Evolutionary conservation across 306 rosid species (phyloP).

Genomic region (Hylodesmum podocarpum): DNA sequence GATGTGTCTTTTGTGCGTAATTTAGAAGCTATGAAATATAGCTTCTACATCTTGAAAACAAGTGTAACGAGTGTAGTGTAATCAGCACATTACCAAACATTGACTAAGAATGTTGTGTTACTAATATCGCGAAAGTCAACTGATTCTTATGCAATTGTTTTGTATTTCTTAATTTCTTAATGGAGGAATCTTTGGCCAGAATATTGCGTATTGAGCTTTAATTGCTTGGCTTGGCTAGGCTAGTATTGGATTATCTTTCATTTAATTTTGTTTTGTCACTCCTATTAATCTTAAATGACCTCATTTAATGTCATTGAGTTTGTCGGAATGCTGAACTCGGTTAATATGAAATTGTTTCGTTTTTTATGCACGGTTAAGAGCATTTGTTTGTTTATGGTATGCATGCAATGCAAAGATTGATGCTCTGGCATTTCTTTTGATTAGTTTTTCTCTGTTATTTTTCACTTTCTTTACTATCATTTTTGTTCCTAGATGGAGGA

Average conservation of each 20-base stretch:
- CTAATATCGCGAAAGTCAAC: not conserved
- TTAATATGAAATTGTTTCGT: not conserved
- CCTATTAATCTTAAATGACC: not conserved
- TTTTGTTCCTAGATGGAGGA: conserved; percentile 78
- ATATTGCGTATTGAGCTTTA: not conserved
- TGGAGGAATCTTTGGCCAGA: not conserved
- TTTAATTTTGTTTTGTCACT: not conserved
- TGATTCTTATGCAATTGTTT: not conserved
- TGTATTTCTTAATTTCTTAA: not conserved
- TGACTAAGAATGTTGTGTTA: not conserved
- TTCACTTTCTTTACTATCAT: not conserved
- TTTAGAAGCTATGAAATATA: not conserved
- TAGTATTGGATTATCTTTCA: not conserved
- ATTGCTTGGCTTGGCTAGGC: not conserved
- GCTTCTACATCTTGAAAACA: not conserved
- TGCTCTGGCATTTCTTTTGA: not conserved
- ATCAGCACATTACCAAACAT: not conserved
- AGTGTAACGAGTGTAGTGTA: not conserved
- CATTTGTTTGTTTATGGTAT: not conserved
- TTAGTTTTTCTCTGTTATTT: not conserved
- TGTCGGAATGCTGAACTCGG: not conserved
- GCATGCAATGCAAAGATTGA: not conserved
- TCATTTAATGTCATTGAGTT: not conserved
- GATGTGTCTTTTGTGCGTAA: not conserved
- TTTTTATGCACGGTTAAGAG: not conserved